phyloP scores from a whole-genome alignment of 2,329 filamentous ascomycete species.

The Nemania diffusa region DNA sequence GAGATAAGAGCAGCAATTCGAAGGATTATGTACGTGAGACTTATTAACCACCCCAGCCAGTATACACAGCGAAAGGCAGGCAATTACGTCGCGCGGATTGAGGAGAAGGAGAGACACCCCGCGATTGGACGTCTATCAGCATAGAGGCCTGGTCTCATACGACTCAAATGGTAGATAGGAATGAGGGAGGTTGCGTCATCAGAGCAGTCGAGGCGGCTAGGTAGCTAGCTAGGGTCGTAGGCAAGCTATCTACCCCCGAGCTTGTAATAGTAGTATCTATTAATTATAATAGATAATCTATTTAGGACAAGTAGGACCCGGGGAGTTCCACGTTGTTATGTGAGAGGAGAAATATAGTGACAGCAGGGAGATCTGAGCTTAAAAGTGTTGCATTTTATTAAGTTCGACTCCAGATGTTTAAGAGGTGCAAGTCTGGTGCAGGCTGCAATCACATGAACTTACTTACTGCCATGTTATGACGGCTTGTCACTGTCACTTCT shows the following conservation, averaged over 20 bases:
- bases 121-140: slow-evolving; percentile 3
- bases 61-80: background rate
- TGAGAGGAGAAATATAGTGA: background rate
- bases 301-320: background rate
- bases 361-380: background rate
- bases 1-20: background rate
- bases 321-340: background rate
- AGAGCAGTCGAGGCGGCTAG: slow-evolving; percentile 13
- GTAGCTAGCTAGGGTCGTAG: background rate
- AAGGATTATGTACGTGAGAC: background rate
- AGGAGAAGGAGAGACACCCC: background rate
- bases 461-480: background rate
- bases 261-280: background rate
- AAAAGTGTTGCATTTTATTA: background rate
- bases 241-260: background rate
- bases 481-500: background rate
- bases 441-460: slow-evolving; percentile 1
- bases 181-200: slow-evolving; percentile 36
- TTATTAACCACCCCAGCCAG: background rate
- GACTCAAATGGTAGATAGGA: background rate
- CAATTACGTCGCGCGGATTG: background rate
- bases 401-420: background rate
- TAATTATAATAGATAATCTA: background rate
- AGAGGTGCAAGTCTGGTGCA: background rate
- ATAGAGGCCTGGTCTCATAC: background rate